These are phyloP conservation scores for Misopates orontium DNA, from an alignment of 257 asterid genomes.

Conservation along the genomic window DNA sequence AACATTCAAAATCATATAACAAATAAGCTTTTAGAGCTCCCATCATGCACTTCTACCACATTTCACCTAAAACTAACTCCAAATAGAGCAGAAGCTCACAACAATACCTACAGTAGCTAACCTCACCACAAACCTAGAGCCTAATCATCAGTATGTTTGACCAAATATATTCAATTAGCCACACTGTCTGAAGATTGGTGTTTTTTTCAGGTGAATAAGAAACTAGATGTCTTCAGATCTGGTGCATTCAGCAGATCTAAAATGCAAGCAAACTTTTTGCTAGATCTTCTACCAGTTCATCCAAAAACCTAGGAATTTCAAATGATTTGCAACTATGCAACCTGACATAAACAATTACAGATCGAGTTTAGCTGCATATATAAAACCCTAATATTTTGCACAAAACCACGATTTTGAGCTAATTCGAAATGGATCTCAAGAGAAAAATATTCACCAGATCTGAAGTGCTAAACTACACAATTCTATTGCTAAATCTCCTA, in stretches of 20 bases:
- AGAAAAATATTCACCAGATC: no score
- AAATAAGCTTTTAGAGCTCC: no score
- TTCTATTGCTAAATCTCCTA: neutral
- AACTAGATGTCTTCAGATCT: slow-evolving; percentile 19
- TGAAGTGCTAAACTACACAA: no score
- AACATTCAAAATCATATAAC: no score
- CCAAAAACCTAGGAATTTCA: no score
- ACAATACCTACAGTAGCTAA: neutral
- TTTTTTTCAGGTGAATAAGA: neutral
- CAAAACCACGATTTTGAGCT: no score
- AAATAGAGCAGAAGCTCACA: neutral
- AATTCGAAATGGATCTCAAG: no score
- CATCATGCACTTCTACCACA: neutral
- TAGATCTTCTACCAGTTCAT: neutral
- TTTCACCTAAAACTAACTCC: neutral
- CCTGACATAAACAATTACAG: no score
- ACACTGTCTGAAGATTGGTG: neutral
- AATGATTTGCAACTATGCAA: no score
- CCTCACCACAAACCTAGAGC: slow-evolving; percentile 8
- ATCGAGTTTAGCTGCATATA: no score
- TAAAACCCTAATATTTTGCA: no score
- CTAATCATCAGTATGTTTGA: neutral
- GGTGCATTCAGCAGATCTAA: neutral
- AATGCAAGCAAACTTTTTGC: neutral
- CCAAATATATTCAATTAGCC: neutral